These are phyloP conservation scores for Tinospora cordifolia DNA, from an alignment of 164 flowering plant species.

Conservation along the genomic window DNA sequence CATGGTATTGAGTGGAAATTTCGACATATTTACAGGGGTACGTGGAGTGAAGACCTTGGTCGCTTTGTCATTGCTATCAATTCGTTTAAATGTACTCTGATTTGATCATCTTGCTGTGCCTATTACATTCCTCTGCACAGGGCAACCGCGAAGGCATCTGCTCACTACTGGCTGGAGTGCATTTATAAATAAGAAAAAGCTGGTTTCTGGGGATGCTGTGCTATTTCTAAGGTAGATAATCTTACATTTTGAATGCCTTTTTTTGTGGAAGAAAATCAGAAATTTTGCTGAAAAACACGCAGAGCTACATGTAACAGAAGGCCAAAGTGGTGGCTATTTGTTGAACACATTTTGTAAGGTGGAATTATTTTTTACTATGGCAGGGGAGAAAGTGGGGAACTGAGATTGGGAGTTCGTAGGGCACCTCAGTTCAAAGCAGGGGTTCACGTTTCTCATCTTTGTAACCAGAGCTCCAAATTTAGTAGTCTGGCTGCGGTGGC, in stretches of 20 bases:
- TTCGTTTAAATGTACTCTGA: neutral
- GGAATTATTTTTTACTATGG: neutral
- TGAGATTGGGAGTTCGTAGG: slow-evolving; percentile 84
- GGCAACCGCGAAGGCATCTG: slow-evolving; percentile 96
- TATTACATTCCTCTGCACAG: slow-evolving; percentile 38
- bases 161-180: slow-evolving; percentile 99
- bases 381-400: slow-evolving; percentile 88
- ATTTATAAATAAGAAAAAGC: slow-evolving; percentile 90
- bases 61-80: neutral
- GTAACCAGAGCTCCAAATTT: slow-evolving; percentile 34
- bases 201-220: slow-evolving; percentile 94
- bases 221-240: slow-evolving; percentile 72
- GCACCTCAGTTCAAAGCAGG: slow-evolving; percentile 54
- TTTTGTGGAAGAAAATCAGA: too few relatives aligned
- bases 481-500: slow-evolving; percentile 40
- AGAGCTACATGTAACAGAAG: too few relatives aligned
- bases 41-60: neutral
- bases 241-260: neutral
- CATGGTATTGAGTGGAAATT: slow-evolving; percentile 91
- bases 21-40: slow-evolving; percentile 92
- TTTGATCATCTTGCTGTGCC: neutral
- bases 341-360: too few relatives aligned
- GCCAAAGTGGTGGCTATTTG: too few relatives aligned
- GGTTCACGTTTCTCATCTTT: slow-evolving; percentile 22
- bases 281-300: too few relatives aligned